Evolutionary conservation across 208 protist species (phyloP).

Genomic region (Crithidia fasciculata): DNA sequence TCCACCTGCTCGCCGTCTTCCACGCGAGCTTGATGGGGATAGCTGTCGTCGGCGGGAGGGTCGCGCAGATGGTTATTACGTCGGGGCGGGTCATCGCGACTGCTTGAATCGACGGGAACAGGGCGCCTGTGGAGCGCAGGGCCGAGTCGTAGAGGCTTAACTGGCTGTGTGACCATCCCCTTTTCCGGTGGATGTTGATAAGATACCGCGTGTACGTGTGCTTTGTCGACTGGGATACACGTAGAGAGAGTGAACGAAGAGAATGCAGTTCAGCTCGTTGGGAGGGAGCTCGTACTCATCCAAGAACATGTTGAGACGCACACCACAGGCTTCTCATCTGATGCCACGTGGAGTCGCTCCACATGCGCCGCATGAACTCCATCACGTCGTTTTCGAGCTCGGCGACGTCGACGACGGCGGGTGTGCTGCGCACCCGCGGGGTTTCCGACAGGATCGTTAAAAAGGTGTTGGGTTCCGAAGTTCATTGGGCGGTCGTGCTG

Average conservation of each 20-base stretch:
- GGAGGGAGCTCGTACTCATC: not conserved
- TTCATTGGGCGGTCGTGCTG: not conserved
- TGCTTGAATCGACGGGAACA: not conserved
- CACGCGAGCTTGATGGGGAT: slow-evolving; percentile 13
- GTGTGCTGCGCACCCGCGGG: not conserved
- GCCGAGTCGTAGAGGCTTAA: slow-evolving; percentile 13
- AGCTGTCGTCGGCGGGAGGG: too few species aligned
- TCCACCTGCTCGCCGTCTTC: slow-evolving; percentile 30
- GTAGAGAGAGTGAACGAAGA: slow-evolving; percentile 8
- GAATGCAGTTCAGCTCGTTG: not conserved
- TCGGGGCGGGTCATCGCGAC: slow-evolving; percentile 2
- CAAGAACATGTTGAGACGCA: slow-evolving; percentile 2
- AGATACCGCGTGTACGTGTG: slow-evolving; percentile 17
- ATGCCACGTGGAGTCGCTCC: slow-evolving; percentile 8
- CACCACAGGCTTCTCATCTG: slow-evolving; percentile 14
- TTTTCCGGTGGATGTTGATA: slow-evolving; percentile 14
- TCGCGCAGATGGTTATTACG: not conserved
- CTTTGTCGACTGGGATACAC: slow-evolving; percentile 3
- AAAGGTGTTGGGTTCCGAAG: not conserved
- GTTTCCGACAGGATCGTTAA: not conserved
- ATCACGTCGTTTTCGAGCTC: not conserved
- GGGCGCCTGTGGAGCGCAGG: not conserved
- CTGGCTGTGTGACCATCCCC: slow-evolving; percentile 2
- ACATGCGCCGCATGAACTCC: not conserved
- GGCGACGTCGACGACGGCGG: not conserved